Evolutionary conservation across 805 yeast genomes (phyloP).

Genomic region (Ogataea paradorogensis): DNA sequence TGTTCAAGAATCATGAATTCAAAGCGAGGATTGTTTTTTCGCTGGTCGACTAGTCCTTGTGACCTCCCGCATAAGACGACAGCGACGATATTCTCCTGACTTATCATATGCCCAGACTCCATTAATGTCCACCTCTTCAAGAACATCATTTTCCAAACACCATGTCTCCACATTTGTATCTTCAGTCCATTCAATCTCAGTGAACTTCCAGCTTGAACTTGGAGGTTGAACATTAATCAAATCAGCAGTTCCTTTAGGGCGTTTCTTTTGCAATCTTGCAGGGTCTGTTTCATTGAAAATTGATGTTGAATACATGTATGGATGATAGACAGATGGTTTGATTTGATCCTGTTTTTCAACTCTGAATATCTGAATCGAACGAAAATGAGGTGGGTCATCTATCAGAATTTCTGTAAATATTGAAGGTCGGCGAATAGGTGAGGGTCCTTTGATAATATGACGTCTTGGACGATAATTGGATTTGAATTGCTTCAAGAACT

Average conservation of each 20-base stretch:
- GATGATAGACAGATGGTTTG: conserved; percentile 54
- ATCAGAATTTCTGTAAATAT: conserved; percentile 42
- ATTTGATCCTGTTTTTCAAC: conserved; percentile 63
- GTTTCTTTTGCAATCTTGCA: conserved; percentile 43
- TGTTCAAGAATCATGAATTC: conserved; percentile 28
- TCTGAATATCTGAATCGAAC: conserved; percentile 75
- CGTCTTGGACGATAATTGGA: conserved; percentile 25
- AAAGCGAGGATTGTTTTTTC: background rate
- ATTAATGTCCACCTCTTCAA: conserved; percentile 31
- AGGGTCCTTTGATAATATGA: background rate
- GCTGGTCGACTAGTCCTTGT: conserved; percentile 40
- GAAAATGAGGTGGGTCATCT: conserved; percentile 63
- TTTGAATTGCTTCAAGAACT: conserved; percentile 20
- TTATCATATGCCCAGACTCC: conserved; percentile 51
- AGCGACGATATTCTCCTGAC: conserved; percentile 51
- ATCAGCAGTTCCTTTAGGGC: conserved; percentile 62
- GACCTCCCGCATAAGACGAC: conserved; percentile 54
- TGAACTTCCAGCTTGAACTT: conserved; percentile 63
- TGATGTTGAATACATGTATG: conserved; percentile 52
- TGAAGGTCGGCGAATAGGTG: conserved; percentile 5
- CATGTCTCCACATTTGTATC: conserved; percentile 55
- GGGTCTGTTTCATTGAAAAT: conserved; percentile 53
- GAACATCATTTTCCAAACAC: conserved; percentile 45
- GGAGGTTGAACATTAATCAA: conserved; percentile 65
- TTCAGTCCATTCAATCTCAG: conserved; percentile 58